phyloP scores from a whole-genome alignment of 169 alveolate species.

The Cryptosporidium sp. region DNA sequence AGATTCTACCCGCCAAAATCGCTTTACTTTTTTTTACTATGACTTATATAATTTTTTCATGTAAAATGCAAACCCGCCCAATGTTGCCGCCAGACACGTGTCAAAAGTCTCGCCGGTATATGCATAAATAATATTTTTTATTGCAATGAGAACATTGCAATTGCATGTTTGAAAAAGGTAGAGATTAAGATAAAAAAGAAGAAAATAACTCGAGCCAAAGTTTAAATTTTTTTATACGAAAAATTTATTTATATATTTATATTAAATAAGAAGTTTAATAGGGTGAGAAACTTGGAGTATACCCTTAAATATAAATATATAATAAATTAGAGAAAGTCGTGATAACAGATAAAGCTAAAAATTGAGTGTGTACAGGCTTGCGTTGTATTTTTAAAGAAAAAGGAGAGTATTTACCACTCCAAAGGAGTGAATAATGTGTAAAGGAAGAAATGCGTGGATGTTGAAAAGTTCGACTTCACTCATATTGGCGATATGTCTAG shows the following conservation, averaged over 20 bases:
- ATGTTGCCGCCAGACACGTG: conserved; percentile 16
- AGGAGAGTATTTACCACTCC: not conserved
- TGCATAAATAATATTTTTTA: conserved; percentile 3
- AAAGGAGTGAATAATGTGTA: conserved; percentile 11
- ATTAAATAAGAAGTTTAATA: not conserved
- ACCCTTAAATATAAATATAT: too few species aligned
- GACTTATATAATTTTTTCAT: not conserved
- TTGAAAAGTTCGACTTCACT: not conserved
- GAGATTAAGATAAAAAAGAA: not conserved
- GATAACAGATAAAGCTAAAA: not conserved
- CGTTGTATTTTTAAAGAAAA: not conserved
- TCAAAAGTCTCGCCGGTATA: conserved; percentile 49
- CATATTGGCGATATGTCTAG: not conserved
- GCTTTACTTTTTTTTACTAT: not conserved
- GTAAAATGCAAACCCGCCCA: not conserved
- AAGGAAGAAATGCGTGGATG: not conserved
- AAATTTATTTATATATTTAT: not conserved
- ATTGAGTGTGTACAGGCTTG: not conserved
- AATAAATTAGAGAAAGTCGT: not conserved
- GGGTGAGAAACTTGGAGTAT: not conserved
- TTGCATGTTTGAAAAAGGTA: conserved; percentile 35
- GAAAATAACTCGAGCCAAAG: not conserved
- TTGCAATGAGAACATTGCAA: conserved; percentile 1
- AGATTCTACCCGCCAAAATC: conserved; percentile 12
- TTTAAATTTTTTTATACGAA: not conserved